Conservation (phyloP, 73 alveolate genomes). For the Paramecium biaurelia region DNA sequence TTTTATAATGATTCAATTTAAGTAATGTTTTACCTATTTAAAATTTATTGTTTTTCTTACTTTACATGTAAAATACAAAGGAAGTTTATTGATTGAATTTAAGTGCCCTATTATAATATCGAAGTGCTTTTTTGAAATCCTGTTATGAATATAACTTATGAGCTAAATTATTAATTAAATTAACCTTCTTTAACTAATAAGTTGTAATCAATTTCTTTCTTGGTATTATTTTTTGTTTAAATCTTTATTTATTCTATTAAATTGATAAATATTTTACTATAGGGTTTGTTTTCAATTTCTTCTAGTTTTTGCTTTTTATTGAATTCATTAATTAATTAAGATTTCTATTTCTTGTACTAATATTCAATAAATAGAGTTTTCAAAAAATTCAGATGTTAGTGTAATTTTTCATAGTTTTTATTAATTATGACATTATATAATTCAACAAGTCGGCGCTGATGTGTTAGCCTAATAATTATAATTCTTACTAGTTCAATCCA, state of each 20-base stretch:
- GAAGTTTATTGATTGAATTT: background rate
- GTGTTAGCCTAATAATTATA: background rate
- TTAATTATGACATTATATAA: background rate
- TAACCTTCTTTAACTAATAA: background rate
- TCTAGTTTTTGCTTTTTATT: background rate
- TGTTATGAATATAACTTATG: background rate
- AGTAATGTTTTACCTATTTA: background rate
- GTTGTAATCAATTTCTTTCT: background rate
- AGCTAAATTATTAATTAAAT: background rate
- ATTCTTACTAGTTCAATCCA: background rate
- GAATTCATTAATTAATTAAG: too few relatives aligned
- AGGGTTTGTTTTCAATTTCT: background rate
- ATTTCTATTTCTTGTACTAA: background rate
- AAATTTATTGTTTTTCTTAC: too few relatives aligned
- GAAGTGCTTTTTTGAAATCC: background rate
- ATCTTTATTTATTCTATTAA: background rate
- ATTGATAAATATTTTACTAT: background rate
- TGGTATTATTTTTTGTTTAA: too few relatives aligned
- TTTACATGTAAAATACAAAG: background rate
- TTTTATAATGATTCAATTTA: background rate
- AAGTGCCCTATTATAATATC: background rate
- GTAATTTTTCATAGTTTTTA: too few relatives aligned
- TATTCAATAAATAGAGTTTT: background rate
- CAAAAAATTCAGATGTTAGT: too few relatives aligned
- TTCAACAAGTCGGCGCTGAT: too few relatives aligned